These are phyloP conservation scores for Ascochyta pisi DNA, from an alignment of 2,329 filamentous ascomycete species.

Conservation along the genomic window DNA sequence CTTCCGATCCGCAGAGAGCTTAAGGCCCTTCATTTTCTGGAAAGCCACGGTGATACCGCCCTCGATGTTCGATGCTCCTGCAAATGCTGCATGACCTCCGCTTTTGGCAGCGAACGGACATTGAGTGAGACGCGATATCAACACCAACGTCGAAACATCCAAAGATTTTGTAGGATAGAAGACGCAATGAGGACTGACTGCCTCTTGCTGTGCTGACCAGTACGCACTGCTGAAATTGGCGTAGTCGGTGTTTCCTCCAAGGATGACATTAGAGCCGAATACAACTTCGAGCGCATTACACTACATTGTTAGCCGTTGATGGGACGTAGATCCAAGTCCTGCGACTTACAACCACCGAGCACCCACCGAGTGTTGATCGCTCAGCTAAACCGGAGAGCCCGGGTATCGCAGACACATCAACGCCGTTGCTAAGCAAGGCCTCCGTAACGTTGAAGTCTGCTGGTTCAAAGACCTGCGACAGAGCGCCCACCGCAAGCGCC, in stretches of 20 bases:
- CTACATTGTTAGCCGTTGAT: conserved; percentile 15
- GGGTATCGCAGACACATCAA: conserved; percentile 23
- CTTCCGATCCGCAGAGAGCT: conserved; percentile 30
- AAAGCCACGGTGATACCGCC: conserved; percentile 54
- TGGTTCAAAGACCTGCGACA: conserved; percentile 19
- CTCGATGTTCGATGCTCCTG: conserved; percentile 51
- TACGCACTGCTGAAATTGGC: conserved; percentile 18
- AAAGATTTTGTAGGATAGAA: conserved; percentile 28
- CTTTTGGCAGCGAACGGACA: conserved; percentile 53
- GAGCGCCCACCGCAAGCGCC: neutral
- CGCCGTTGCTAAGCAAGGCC: conserved; percentile 26
- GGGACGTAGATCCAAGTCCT: too few relatives aligned
- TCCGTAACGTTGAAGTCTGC: conserved; percentile 25
- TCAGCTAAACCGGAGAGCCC: conserved; percentile 5
- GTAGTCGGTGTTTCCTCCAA: conserved; percentile 24
- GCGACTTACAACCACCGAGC: conserved; percentile 27
- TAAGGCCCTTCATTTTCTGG: conserved; percentile 37
- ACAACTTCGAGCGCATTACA: conserved; percentile 25
- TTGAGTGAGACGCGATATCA: conserved; percentile 21
- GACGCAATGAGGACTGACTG: conserved; percentile 30
- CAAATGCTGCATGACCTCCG: conserved; percentile 51
- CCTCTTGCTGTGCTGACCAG: conserved; percentile 25
- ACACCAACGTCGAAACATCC: conserved; percentile 21
- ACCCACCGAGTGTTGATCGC: conserved; percentile 11
- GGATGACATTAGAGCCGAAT: conserved; percentile 25